phyloP scores from a whole-genome alignment of 148 eudicot genomes.

The Pouteria glomerata region DNA sequence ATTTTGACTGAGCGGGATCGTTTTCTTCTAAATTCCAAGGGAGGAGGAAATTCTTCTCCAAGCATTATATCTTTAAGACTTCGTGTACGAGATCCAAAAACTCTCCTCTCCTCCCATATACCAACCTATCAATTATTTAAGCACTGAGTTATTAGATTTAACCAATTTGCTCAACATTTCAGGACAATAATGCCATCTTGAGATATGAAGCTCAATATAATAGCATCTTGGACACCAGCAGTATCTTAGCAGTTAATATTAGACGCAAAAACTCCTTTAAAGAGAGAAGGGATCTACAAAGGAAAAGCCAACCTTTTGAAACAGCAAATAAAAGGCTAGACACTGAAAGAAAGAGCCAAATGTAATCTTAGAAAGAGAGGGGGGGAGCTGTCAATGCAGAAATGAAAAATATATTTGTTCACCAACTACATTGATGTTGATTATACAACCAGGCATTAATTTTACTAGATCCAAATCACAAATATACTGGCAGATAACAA shows the following conservation, averaged over 20 bases:
- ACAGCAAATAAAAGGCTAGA: neutral
- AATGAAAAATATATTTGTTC: neutral
- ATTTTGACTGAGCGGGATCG: slow-evolving; percentile 83
- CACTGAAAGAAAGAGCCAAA: neutral
- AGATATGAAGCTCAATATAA: neutral
- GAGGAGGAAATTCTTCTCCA: slow-evolving; percentile 68
- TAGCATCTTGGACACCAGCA: neutral
- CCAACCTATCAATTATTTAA: slow-evolving; percentile 40
- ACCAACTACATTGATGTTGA: neutral
- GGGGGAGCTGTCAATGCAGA: neutral
- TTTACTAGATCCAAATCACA: neutral
- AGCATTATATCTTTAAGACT: slow-evolving; percentile 75
- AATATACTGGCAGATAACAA: neutral
- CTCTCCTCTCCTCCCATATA: slow-evolving; percentile 94
- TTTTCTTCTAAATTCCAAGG: slow-evolving; percentile 74
- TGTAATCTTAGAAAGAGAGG: neutral
- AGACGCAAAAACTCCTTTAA: neutral
- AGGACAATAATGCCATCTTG: neutral
- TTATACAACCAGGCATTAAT: neutral
- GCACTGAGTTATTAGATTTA: slow-evolving; percentile 1
- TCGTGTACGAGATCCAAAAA: slow-evolving; percentile 71
- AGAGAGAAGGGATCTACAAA: neutral
- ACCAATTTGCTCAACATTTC: neutral
- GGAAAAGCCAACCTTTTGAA: neutral
- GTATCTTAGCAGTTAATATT: neutral